Evolutionary conservation across 2,329 filamentous ascomycete species (phyloP), one percentile per base, ranked within the genome.

Genomic region (Amauroascus verrucosus): DNA sequence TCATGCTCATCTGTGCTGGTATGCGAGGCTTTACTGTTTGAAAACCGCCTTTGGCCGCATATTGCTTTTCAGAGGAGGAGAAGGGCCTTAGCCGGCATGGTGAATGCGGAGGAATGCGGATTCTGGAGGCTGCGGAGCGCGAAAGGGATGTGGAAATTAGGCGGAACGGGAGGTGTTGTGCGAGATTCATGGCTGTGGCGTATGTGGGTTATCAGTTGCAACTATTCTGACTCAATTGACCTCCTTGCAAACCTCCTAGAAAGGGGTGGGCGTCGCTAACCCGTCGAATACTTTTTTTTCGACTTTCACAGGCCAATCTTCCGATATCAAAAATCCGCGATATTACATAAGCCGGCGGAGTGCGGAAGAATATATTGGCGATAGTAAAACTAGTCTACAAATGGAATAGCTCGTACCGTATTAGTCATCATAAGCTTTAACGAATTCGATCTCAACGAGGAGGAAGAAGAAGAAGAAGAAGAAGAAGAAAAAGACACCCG

Each of bases 1-100:
- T 65, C 61, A 72, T 67, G 50, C 71, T 72, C 28, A 69, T 69
- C 55, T 71, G 65, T 5, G 66, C 56, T 4, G 64, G 64, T 24
- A 62, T 57, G 54, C 62, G 67, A 43, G 64, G 57, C 14, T 58
- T 52, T 28, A 68, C 50, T 6, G 56, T 59, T 49, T 63, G 56
- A 1, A 58, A 56, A 20, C 62, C 48, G 2, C 57, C 58, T 47
- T 56, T 47, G 7, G 24, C 56, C 40, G 53, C 50, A 13, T 53
- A 48, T 44, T 59, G 63, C 41, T 62, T 62, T 48, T 60, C 51
- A 9, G 63, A 58, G 37, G 65, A 62, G 11, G 69, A 71, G 54
- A 72, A 71, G 51, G 58, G 49, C 48, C 69, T 68, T 56, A 58
- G 64, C 61, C 64, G 64, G 48, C 54, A 62, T 56, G 18, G 38